Base-by-base conservation (phyloP, 2,329 filamentous ascomycete genomes). In the Aspergillus quadrilineatus region DNA sequence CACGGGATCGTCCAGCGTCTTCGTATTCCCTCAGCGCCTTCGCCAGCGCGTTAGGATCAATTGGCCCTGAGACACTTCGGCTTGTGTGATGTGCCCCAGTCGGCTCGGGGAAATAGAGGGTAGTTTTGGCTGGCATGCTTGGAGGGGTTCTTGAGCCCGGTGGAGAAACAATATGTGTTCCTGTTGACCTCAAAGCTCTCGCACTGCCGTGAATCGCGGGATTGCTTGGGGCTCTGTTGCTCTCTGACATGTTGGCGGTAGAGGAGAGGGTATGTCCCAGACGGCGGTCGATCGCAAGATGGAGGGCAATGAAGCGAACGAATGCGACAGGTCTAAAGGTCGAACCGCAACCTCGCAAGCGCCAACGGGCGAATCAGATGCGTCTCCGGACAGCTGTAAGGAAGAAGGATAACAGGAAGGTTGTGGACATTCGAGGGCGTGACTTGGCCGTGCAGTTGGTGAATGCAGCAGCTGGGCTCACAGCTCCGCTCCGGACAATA, bases 11-110 rank as follows among this genome's bases (percentile, higher is more conserved):
- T n/a, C 82, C 82, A 10, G 79, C 79, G 56, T 85, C 80, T 63
- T 87, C 84, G 61, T 85, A 82, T 44, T 85, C 80, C 65, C 83
- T 83, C 61, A 89, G 73, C 28, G 85, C 85, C 68, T 80, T 85
- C 55, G 79, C 82, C 56, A 89, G 72, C 7, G 82, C 83, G 55
- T 78, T 77, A 9, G 85, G 73, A 70, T 87, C 85, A 43, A 87
- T 74, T 1, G 83, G 77, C 60, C 85, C 83, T 17, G 82, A 75
- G 15, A 62, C 70, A 30, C 59, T 67, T 51, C 65, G 64, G 32
- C 56, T 61, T 49, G 67, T 69, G 47, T 69, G 68, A 37, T 57
- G 65, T 41, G 59, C 65, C 2, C 56, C 61, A 22, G 58, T 53
- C 32, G 68, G 61, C 28, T 72, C 71, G 14, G 69, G 67, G 50